A percentile compares a stretch with the other conserved stretches of the same genome.
These are phyloP conservation scores for Gloeostereum incarnatum DNA, from an alignment of 768 basidiomycete species.

Conservation along the genomic window DNA sequence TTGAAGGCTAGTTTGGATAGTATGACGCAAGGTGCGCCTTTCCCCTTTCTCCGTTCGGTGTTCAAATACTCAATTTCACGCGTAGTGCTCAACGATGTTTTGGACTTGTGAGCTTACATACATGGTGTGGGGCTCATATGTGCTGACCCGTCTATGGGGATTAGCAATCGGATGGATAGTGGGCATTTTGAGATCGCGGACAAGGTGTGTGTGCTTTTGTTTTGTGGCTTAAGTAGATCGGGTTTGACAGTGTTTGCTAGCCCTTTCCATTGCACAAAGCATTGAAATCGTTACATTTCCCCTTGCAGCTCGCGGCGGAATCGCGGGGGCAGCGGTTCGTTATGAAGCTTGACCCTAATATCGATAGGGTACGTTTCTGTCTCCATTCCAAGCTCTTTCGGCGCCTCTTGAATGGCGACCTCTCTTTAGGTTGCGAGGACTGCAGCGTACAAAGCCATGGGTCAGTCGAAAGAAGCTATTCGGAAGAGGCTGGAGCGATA, in stretches of 20 bases:
- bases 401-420: too few relatives aligned
- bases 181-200: slow-evolving; percentile 70
- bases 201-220: slow-evolving; percentile 25
- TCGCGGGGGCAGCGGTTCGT: slow-evolving; percentile 58
- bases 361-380: slow-evolving; percentile 43
- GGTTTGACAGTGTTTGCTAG: slow-evolving; percentile 15
- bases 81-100: slow-evolving; percentile 66
- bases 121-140: too few relatives aligned
- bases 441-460: slow-evolving; percentile 52
- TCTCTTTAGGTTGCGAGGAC: slow-evolving; percentile 48
- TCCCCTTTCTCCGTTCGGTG: slow-evolving; percentile 6
- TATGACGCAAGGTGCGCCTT: slow-evolving; percentile 70
- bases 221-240: too few relatives aligned
- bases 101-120: slow-evolving; percentile 59
- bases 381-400: not conserved
- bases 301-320: slow-evolving; percentile 57
- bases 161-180: slow-evolving; percentile 79
- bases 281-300: slow-evolving; percentile 65
- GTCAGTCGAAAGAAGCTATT: slow-evolving; percentile 34
- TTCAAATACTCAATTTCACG: slow-evolving; percentile 4
- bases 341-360: slow-evolving; percentile 56
- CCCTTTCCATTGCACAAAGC: slow-evolving; percentile 75
- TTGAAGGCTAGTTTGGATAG: slow-evolving; percentile 73
- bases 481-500: slow-evolving; percentile 29
- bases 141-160: not conserved